Evolutionary conservation across 495 filamentous ascomycete genomes (phyloP).

Genomic region (Trichoderma asperelloides): DNA sequence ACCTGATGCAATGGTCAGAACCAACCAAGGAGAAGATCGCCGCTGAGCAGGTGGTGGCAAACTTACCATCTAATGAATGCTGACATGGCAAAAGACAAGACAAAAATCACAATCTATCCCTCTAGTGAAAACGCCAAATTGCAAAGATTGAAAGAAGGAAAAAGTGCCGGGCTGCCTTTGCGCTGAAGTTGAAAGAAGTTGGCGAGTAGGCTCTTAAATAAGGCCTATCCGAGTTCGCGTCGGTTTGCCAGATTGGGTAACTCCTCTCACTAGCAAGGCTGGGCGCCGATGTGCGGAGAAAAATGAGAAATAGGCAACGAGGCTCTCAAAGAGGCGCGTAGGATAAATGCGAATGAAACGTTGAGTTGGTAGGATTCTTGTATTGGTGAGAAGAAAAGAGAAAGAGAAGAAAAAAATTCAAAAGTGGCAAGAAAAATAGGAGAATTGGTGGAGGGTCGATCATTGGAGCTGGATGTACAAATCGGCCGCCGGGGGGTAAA

Average conservation of each 20-base stretch:
- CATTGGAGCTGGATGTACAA: neutral
- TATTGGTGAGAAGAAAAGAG: neutral
- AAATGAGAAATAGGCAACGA: neutral
- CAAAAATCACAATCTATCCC: neutral
- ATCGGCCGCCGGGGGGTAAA: neutral
- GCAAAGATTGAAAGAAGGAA: neutral
- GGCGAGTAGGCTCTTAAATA: neutral
- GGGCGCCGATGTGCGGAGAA: neutral
- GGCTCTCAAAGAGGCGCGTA: neutral
- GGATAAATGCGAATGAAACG: neutral
- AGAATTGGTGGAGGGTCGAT: constrained; percentile 1
- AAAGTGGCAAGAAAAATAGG: neutral
- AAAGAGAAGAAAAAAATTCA: neutral
- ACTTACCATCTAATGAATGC: neutral
- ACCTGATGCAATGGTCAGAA: constrained; percentile 47
- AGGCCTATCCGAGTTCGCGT: neutral
- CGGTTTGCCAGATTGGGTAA: constrained; percentile 2
- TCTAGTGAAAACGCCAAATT: constrained; percentile 4
- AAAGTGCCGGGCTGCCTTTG: neutral
- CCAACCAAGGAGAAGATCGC: neutral
- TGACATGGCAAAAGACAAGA: neutral
- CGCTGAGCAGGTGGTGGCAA: neutral
- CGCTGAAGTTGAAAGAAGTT: neutral
- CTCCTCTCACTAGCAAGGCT: neutral
- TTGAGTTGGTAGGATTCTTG: neutral